Evolutionary conservation across 306 rosid genomes (phyloP), one percentile per base, ranked within the genome.

Genomic region (Casuarina cunninghamiana): DNA sequence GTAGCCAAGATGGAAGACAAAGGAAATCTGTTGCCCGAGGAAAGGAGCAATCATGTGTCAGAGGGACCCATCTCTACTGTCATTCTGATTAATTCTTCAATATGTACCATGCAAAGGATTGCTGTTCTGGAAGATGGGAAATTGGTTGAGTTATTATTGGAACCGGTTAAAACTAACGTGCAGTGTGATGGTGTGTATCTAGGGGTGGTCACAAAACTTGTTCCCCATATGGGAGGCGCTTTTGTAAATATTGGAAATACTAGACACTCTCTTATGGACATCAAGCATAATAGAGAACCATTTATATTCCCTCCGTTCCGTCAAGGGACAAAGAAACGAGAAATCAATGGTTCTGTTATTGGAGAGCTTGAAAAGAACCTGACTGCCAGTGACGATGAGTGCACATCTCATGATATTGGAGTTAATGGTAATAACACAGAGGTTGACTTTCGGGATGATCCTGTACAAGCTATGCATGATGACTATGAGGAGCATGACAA

Each of bases 81-180:
- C 70, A 85, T 95, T 83, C 90, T 95, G 72, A 95, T 95, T 43
- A 95, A 91, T 82, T 91, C 99, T 32, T 95, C 99, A 53, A 87
- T 95, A 86, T 95, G 99, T 84, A 95, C 97, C 73, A 93, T 93
- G 99, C 99, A 93, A 90, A 87, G 97, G 84, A 89, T 93, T 80
- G 99, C 99, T n/a, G 91, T 95, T 45, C 83, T 95, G 73, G 99
- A 95, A 84, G 90, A 90, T 82, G 91, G 78, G 53, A 91, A 90
- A 67, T 71, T 95, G 86, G 99, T 93, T 58, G 99, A 95, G 79
- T 83, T 95, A 51, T 84, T 95, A 73, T 72, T 95, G 83, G 97
- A 93, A 87, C 99, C 99, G 5, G 99, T 93, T 78, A 95, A 93
- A 90, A 95, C 80, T 71, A 87, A 90, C 75, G 99, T 91, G 85